A percentile compares a stretch with the other conserved stretches of the same genome.
These are phyloP conservation scores for Fusarium vanettenii DNA, from an alignment of 2,329 filamentous ascomycete genomes.

Conservation along the genomic window DNA sequence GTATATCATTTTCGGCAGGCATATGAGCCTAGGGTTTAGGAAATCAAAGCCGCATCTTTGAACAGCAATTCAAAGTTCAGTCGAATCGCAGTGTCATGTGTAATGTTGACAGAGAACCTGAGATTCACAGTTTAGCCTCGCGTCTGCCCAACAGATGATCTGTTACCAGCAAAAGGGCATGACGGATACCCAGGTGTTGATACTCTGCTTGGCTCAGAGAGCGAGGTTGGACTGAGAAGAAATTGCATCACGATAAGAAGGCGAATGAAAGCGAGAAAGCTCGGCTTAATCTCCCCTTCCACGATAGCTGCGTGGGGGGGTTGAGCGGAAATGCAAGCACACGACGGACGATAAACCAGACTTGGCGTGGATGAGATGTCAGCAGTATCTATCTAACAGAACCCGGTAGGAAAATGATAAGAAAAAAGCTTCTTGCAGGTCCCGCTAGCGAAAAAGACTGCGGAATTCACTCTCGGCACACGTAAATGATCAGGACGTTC, in stretches of 20 bases:
- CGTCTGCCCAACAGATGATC: not conserved
- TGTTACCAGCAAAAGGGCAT: not conserved
- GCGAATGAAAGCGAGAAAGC: not conserved
- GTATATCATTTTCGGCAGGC: slow-evolving; percentile 29
- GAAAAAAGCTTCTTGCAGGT: slow-evolving; percentile 68
- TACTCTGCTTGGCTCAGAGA: not conserved
- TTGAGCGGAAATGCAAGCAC: slow-evolving; percentile 40
- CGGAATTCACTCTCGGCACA: slow-evolving; percentile 83
- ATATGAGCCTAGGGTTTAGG: slow-evolving; percentile 26
- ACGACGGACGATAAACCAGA: not conserved
- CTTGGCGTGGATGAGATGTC: slow-evolving; percentile 64
- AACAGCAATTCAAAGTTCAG: not conserved
- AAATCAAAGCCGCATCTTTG: slow-evolving; percentile 6
- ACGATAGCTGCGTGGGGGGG: not conserved
- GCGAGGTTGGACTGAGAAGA: not conserved
- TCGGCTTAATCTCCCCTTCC: not conserved
- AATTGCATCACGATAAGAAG: not conserved
- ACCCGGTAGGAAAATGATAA: slow-evolving; percentile 71
- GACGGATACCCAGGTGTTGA: not conserved
- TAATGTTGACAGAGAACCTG: not conserved
- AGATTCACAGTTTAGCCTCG: slow-evolving; percentile 13
- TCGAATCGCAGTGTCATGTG: not conserved
- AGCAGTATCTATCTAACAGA: slow-evolving; percentile 98
- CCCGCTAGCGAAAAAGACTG: slow-evolving; percentile 99
- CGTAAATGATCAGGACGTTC: slow-evolving; percentile 90